Base-by-base conservation (phyloP, 1,284 basidiomycete species). In the Cutaneotrichosporon spelunceum region DNA sequence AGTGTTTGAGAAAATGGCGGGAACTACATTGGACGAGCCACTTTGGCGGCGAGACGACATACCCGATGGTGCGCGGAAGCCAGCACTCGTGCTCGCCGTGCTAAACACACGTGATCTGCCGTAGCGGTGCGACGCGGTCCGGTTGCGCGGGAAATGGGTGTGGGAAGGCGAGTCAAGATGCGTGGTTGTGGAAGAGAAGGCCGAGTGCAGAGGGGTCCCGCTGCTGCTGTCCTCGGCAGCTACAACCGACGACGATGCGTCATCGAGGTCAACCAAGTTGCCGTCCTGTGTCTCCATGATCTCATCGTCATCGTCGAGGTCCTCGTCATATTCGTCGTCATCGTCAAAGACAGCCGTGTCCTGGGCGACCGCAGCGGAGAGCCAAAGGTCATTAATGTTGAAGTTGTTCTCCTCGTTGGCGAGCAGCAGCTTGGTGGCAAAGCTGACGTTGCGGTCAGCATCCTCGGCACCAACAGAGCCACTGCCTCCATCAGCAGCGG, bases 361-460 rank as follows among this genome's bases (percentile, higher is more conserved):
- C 59, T 80, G 78, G 1, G 78, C 79, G 6, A 79, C 75, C 30
- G 78, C 79, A 1, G 77, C 78, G 5, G 76, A 78, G 2, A 80
- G 76, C 79, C 79, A 80, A 23, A 80, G 72, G 57, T 80, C 79
- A 65, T 78, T 78, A 65, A 80, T 74, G 61, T 77, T 79, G 72
- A 79, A 79, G 1, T 71, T 79, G 64, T 78, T 79, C 65, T 77
- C 78, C 69, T 80, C 79, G 66, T 78, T 79, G 57, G 79, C 79
- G 80, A 95, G 87, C 29, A 95, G 81, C n/a, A 95, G 77, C 65
- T 90, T 84, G 73, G 97, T 91, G 0, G 94, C 90, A 69, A 98
- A 91, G 72, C 72, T 54, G 57, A 68, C 60, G 64, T 67, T 59
- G 59, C 68, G 64, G 42, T 59, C 61, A 21, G 66, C 67, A 13